Conservation (phyloP, 306 rosid genomes). For the Gleditsia sinensis region DNA sequence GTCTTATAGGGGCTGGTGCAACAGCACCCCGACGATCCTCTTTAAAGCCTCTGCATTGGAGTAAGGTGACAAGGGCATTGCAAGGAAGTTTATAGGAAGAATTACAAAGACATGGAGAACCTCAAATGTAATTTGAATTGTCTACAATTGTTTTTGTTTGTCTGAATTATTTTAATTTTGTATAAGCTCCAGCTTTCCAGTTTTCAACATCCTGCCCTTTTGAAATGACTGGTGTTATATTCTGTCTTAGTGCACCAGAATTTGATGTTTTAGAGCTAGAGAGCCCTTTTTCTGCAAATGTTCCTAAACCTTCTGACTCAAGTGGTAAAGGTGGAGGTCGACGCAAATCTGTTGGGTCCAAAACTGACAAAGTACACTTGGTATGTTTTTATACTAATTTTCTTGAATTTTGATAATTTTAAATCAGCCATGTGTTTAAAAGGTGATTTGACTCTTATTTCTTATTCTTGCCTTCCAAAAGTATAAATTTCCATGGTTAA, state of each 20-base stretch:
- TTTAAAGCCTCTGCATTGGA: constrained; percentile 89
- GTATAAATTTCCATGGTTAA: constrained; percentile 13
- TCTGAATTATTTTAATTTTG: constrained; percentile 5
- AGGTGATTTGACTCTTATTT: constrained; percentile 32
- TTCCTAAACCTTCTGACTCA: constrained; percentile 71
- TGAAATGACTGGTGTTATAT: constrained; percentile 34
- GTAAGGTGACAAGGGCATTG: constrained; percentile 81
- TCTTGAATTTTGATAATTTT: constrained; percentile 14
- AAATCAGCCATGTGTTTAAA: constrained; percentile 20
- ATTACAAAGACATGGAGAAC: constrained; percentile 79
- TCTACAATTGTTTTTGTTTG: constrained; percentile 18
- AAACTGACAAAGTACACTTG: constrained; percentile 78
- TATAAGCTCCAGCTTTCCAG: not conserved
- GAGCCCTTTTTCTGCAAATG: constrained; percentile 80
- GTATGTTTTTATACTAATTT: constrained; percentile 52
- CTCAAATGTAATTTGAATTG: constrained; percentile 64
- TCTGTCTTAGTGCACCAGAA: constrained; percentile 73
- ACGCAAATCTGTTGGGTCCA: constrained; percentile 72
- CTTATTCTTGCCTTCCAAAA: not conserved
- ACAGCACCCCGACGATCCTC: constrained; percentile 65
- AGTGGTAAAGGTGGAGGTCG: constrained; percentile 72
- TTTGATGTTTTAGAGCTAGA: constrained; percentile 90
- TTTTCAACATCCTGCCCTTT: constrained; percentile 35
- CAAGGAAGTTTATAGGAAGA: constrained; percentile 98
- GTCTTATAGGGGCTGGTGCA: constrained; percentile 58